These are phyloP conservation scores for Glonium stellatum DNA, from an alignment of 495 filamentous ascomycete species.

Conservation along the genomic window DNA sequence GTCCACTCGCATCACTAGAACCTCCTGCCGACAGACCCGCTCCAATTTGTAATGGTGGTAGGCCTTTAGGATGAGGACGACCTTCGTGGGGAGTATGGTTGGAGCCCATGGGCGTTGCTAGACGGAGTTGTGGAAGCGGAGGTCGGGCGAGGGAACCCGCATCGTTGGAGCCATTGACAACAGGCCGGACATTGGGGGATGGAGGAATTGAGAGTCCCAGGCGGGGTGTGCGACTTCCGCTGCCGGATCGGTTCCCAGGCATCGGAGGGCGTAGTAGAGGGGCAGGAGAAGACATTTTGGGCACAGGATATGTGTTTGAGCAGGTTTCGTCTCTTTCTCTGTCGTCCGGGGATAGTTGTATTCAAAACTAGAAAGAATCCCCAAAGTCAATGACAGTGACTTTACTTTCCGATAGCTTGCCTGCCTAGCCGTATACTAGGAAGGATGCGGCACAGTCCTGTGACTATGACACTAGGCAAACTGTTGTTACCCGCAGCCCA, in stretches of 20 bases:
- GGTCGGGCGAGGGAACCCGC: slow-evolving; percentile 26
- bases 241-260: slow-evolving; percentile 59
- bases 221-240: slow-evolving; percentile 61
- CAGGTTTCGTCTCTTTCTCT: neutral
- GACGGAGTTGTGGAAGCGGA: slow-evolving; percentile 61
- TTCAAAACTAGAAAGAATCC: neutral
- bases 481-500: neutral
- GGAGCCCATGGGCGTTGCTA: slow-evolving; percentile 81
- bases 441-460: slow-evolving; percentile 5
- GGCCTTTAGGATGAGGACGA: slow-evolving; percentile 42
- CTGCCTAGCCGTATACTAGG: slow-evolving; percentile 3
- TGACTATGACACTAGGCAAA: slow-evolving; percentile 7
- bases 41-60: slow-evolving; percentile 45
- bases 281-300: slow-evolving; percentile 67
- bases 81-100: slow-evolving; percentile 56
- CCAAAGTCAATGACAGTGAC: neutral
- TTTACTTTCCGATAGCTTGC: slow-evolving; percentile 1
- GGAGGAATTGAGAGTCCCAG: slow-evolving; percentile 83
- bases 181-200: slow-evolving; percentile 70
- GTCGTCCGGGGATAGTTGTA: neutral
- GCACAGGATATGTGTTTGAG: neutral
- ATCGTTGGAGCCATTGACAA: slow-evolving; percentile 36
- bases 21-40: slow-evolving; percentile 44
- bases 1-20: slow-evolving; percentile 65
- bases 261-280: slow-evolving; percentile 81